A percentile compares a stretch with the other conserved stretches of the same genome.
Conservation (phyloP, 495 filamentous ascomycete species). For the Baudoinia panamericana region DNA sequence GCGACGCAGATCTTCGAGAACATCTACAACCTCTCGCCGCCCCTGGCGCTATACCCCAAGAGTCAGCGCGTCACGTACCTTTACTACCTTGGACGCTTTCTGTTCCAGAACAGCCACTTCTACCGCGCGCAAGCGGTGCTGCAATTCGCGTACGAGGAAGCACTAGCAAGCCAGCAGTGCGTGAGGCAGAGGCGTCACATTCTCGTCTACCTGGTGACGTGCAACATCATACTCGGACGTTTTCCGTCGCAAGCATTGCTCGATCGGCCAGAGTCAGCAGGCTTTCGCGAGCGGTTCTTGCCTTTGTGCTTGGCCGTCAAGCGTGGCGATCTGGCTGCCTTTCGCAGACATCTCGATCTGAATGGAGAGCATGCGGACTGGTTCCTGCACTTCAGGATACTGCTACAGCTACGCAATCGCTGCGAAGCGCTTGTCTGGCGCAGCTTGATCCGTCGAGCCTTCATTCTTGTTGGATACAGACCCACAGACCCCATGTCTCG, state of each 20-base stretch:
- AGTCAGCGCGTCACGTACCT: constrained; percentile 81
- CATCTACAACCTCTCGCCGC: constrained; percentile 69
- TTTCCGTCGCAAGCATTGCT: constrained; percentile 60
- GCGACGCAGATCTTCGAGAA: constrained; percentile 84
- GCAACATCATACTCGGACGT: constrained; percentile 72
- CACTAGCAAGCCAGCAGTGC: constrained; percentile 42
- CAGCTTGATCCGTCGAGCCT: constrained; percentile 63
- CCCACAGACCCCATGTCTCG: constrained; percentile 33
- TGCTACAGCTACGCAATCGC: constrained; percentile 56
- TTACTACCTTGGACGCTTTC: constrained; percentile 85
- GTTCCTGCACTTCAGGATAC: constrained; percentile 63
- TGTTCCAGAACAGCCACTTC: constrained; percentile 71
- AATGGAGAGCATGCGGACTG: constrained; percentile 42
- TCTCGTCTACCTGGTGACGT: constrained; percentile 69
- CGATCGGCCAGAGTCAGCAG: constrained; percentile 54
- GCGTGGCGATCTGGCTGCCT: constrained; percentile 64
- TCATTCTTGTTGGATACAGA: constrained; percentile 46
- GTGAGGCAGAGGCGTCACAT: constrained; percentile 62
- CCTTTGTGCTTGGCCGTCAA: constrained; percentile 63
- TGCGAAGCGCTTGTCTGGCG: constrained; percentile 78
- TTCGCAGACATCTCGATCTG: constrained; percentile 46
- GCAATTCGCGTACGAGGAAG: constrained; percentile 68
- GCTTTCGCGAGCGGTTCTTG: constrained; percentile 56
- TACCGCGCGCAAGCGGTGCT: constrained; percentile 58
- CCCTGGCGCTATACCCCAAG: constrained; percentile 66